Evolutionary conservation across 805 yeast genomes (phyloP), one percentile per base, ranked within the genome.

Genomic region (Zygotorulaspora danielsina): DNA sequence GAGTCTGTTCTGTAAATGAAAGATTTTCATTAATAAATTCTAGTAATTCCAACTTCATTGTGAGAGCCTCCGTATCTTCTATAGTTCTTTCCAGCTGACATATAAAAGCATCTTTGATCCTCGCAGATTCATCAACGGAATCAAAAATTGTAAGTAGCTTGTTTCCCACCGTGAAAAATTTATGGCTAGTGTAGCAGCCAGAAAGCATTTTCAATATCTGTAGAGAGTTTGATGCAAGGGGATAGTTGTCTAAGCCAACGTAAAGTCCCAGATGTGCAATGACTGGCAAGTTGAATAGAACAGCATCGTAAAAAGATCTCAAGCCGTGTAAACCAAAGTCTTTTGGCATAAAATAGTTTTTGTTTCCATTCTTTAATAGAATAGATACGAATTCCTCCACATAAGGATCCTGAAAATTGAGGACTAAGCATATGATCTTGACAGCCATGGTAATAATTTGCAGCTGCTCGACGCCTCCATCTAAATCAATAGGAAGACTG

Each of bases 221-320:
- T 12, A 88, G 57, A 0, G 90, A 67, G 3, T 63, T 55, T 1
- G 65, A 59, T 0, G 93, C 80, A 21, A 88, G 63, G 1, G 62
- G 51, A 7, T 63, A 45, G 41, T 78, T 69, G 4, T 70, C 57
- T 1, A 79, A 65, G 1, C 94, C 87, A 36, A 83, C 78, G 53
- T 85, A 86, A 12, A 88, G 62, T 0, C 93, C 83, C 32, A 88
- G 58, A 46, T 84, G 84, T 0, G 85, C 84, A 16, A 89, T 71
- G 7, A 84, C 64, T 0, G 87, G 75, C n/a, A 88, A 63, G 45
- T 84, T 75, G 58, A 79, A 78, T 17, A 84, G 63, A 6, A 89
- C 64, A 0, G 89, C 81, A 53, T 86, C 94, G 52, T 71, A 78
- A 48, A 84, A 84, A 3, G 83, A 73, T 10, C 73, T 63, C 6